Percentiles rank a stretch among this genome's conserved stretches.
Conservation (phyloP, 305 asterid species). For the Vinca major region DNA sequence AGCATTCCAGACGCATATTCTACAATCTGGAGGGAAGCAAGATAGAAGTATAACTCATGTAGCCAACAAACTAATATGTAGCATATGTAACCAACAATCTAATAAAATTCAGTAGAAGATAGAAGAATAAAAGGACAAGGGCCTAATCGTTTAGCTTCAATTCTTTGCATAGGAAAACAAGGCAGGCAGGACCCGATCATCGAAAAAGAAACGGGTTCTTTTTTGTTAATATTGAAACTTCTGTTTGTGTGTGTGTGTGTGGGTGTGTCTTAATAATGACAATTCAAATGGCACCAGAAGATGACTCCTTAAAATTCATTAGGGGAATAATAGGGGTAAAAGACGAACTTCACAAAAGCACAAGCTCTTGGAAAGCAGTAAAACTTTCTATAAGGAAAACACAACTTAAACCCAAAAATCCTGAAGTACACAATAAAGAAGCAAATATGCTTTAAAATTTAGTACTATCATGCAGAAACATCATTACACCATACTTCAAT, state of each 20-base stretch:
- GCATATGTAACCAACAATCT: constrained; percentile 10
- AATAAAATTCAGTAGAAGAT: background rate
- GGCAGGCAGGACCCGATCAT: background rate
- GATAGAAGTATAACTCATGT: background rate
- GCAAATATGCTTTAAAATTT: background rate
- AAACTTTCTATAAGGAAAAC: background rate
- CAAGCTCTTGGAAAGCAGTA: background rate
- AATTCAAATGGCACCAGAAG: background rate
- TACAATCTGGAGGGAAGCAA: constrained; percentile 50
- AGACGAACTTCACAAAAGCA: background rate
- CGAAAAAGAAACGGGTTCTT: background rate
- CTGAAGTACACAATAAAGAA: background rate
- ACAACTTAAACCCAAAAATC: background rate
- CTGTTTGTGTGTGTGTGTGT: too few species aligned
- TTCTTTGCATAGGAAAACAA: background rate
- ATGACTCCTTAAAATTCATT: background rate
- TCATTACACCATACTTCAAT: background rate
- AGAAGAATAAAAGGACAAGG: background rate
- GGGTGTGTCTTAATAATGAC: too few species aligned
- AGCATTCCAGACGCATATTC: constrained; percentile 99
- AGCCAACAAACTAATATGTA: background rate
- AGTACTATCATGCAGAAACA: background rate
- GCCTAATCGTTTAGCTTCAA: background rate
- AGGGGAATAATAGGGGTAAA: background rate
- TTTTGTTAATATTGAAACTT: too few species aligned